A percentile compares a stretch with the other conserved stretches of the same genome.
Conservation (phyloP, 192 early-diverging fungal genomes). For the Podila horticola region DNA sequence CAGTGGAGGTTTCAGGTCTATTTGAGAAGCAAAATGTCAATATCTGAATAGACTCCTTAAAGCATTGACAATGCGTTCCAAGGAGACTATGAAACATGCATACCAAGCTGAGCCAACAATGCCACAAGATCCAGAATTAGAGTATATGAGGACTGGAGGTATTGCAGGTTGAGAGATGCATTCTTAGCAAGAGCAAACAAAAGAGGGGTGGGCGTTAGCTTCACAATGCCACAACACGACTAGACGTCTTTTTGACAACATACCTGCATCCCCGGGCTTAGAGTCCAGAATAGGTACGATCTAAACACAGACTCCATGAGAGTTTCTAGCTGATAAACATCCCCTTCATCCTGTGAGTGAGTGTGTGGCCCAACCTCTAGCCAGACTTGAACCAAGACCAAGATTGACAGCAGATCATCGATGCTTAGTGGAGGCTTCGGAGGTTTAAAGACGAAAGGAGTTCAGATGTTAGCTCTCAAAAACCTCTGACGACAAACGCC, state of each 20-base stretch:
- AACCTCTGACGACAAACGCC: neutral
- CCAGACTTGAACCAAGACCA: slow-evolving; percentile 26
- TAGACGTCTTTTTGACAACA: neutral
- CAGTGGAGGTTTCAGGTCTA: slow-evolving; percentile 16
- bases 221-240: neutral
- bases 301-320: slow-evolving; percentile 21
- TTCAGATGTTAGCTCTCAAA: neutral
- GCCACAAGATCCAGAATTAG: slow-evolving; percentile 35
- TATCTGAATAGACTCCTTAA: neutral
- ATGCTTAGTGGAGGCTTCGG: slow-evolving; percentile 31
- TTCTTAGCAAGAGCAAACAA: slow-evolving; percentile 11
- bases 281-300: slow-evolving; percentile 34
- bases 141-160: slow-evolving; percentile 32
- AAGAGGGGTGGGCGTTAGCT: neutral
- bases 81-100: neutral
- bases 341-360: neutral
- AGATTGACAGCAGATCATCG: slow-evolving; percentile 15
- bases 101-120: slow-evolving; percentile 3
- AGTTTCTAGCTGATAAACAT: neutral
- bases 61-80: neutral
- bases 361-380: neutral
- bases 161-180: slow-evolving; percentile 9
- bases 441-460: neutral
- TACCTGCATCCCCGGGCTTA: slow-evolving; percentile 50
- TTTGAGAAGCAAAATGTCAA: neutral